Percentiles rank a stretch among this genome's conserved stretches.
Conservation (phyloP, 768 basidiomycete genomes). For the Tulasnella sp. region DNA sequence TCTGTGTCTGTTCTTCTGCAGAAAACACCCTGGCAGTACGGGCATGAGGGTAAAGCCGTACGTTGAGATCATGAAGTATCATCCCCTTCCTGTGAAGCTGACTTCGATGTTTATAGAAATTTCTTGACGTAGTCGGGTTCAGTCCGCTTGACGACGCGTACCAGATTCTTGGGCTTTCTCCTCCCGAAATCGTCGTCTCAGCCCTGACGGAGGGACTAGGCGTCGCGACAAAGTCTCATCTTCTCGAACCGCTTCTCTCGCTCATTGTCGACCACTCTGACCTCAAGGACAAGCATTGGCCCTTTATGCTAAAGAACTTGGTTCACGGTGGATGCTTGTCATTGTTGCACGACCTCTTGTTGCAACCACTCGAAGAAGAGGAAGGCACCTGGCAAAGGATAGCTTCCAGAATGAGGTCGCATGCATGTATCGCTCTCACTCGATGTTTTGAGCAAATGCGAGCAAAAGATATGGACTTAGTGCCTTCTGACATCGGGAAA, state of each 20-base stretch:
- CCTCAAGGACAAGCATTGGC: slow-evolving; percentile 1
- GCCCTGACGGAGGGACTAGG: not conserved
- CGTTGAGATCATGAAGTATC: not conserved
- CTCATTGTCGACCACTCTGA: slow-evolving; percentile 22
- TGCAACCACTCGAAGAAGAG: not conserved
- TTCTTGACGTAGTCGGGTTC: not conserved
- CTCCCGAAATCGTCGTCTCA: not conserved
- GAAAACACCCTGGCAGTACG: slow-evolving; percentile 18
- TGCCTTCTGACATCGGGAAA: not conserved
- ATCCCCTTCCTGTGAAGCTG: not conserved
- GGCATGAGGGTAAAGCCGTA: not conserved
- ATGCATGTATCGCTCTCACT: not conserved
- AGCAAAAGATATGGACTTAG: not conserved
- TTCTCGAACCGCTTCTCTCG: slow-evolving; percentile 16
- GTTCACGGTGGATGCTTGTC: not conserved
- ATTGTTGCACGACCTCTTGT: not conserved
- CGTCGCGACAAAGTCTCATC: not conserved
- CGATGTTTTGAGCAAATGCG: slow-evolving; percentile 19
- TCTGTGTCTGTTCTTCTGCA: slow-evolving; percentile 1
- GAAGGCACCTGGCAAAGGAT: not conserved
- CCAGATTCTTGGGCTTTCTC: not conserved
- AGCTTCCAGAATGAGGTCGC: too few relatives aligned
- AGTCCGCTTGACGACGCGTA: slow-evolving; percentile 26
- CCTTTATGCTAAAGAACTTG: not conserved
- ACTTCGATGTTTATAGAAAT: not conserved